Evolutionary conservation across 345 rosid genomes (phyloP).

Genomic region (Salix koriyanagi): DNA sequence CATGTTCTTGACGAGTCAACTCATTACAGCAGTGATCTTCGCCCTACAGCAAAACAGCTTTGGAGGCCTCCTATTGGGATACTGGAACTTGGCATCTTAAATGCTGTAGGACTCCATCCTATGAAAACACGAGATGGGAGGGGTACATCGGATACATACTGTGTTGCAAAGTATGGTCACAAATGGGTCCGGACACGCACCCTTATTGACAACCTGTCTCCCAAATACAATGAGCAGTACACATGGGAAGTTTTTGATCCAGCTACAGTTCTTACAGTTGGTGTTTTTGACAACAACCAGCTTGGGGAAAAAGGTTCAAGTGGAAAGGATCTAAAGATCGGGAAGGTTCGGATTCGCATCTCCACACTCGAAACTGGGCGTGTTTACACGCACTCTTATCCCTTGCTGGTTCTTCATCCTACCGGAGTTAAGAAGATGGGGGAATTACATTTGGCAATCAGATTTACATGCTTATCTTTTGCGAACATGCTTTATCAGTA

Average conservation of each 20-base stretch:
- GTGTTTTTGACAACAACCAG: constrained; percentile 30
- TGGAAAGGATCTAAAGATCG: constrained; percentile 30
- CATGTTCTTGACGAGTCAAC: constrained; percentile 37
- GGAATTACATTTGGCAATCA: constrained; percentile 32
- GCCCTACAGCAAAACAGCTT: constrained; percentile 34
- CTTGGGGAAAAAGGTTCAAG: constrained; percentile 26
- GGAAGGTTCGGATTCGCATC: constrained; percentile 31
- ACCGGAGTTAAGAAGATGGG: constrained; percentile 33
- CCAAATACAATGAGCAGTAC: constrained; percentile 33
- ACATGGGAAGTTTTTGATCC: constrained; percentile 34
- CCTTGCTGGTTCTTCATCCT: constrained; percentile 31
- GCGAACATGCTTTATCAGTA: constrained; percentile 33
- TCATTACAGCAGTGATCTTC: constrained; percentile 32
- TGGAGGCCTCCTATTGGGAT: constrained; percentile 35
- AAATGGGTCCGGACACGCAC: constrained; percentile 36
- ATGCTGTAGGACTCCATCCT: constrained; percentile 32
- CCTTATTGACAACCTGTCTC: constrained; percentile 21
- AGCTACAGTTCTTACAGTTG: constrained; percentile 32
- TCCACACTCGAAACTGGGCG: constrained; percentile 35
- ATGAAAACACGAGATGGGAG: constrained; percentile 33
- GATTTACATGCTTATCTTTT: constrained; percentile 30
- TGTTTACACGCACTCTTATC: constrained; percentile 30
- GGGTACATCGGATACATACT: constrained; percentile 31
- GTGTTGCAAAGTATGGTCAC: constrained; percentile 33
- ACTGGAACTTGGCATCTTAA: constrained; percentile 30